phyloP scores from a whole-genome alignment of 805 yeast genomes.

The Pichia exigua region DNA sequence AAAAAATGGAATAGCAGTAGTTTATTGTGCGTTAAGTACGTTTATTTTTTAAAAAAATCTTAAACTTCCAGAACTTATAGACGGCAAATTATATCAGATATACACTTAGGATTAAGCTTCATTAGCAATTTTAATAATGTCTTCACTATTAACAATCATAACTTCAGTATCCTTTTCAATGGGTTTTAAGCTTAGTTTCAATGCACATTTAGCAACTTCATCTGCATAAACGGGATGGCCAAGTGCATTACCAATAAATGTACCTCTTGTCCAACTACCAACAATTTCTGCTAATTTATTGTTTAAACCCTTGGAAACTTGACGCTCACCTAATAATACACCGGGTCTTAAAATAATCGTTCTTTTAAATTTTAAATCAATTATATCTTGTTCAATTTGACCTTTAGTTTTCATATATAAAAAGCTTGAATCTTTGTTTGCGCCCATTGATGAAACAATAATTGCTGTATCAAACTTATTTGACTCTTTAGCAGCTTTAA shows the following conservation, averaged over 20 bases:
- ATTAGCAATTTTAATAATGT: constrained; percentile 17
- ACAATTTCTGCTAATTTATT: constrained; percentile 28
- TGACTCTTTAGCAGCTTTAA: constrained; percentile 62
- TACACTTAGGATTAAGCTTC: not conserved
- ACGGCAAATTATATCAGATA: no score
- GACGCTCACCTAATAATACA: constrained; percentile 56
- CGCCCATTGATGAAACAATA: constrained; percentile 60
- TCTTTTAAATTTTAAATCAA: constrained; percentile 55
- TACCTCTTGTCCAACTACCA: constrained; percentile 28
- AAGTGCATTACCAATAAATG: constrained; percentile 25
- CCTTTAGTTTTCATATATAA: constrained; percentile 68
- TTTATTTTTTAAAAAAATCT: no score
- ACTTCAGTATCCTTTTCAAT: constrained; percentile 20
- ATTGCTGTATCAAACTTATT: constrained; percentile 60
- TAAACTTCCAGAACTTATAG: no score
- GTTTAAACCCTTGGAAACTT: constrained; percentile 31
- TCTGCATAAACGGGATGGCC: constrained; percentile 51
- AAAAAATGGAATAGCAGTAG: not conserved
- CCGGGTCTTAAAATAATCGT: constrained; percentile 80
- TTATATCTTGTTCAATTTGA: constrained; percentile 60
- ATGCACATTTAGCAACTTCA: constrained; percentile 54
- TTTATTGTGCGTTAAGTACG: no score
- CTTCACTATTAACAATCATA: constrained; percentile 15
- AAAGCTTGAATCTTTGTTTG: constrained; percentile 47
- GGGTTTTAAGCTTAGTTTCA: constrained; percentile 18